phyloP scores from a whole-genome alignment of 2,329 filamentous ascomycete species.

The Cercospora sp. region DNA sequence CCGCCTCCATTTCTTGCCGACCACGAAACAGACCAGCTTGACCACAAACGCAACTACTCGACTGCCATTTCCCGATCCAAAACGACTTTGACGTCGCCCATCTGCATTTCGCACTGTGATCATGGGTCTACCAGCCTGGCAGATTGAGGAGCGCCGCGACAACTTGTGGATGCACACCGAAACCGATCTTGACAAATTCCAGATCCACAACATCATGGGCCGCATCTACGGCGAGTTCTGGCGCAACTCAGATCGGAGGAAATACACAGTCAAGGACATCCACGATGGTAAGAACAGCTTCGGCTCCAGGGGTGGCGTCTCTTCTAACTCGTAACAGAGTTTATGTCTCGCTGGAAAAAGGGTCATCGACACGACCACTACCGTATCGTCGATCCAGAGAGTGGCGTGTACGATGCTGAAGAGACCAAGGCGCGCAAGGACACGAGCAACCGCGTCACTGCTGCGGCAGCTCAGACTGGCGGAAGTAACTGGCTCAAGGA shows the following conservation, averaged over 20 bases:
- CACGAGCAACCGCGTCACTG: not conserved
- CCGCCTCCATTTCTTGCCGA: not conserved
- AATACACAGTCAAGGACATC: not conserved
- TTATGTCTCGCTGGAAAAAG: not conserved
- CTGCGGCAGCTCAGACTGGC: not conserved
- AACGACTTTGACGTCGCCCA: not conserved
- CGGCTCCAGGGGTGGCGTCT: no score
- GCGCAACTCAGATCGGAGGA: not conserved
- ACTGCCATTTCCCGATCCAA: not conserved
- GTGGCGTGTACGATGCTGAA: not conserved
- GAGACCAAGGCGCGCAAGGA: not conserved
- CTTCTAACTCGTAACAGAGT: not conserved
- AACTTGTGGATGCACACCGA: slow-evolving; percentile 4
- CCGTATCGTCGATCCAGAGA: not conserved
- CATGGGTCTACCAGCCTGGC: not conserved
- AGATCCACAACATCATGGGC: slow-evolving; percentile 14
- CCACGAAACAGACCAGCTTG: not conserved
- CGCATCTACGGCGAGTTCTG: slow-evolving; percentile 6
- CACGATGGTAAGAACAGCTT: slow-evolving; percentile 5
- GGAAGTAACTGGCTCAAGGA: slow-evolving; percentile 12
- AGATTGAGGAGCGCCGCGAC: slow-evolving; percentile 1
- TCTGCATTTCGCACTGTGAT: not conserved
- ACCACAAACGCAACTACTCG: not conserved
- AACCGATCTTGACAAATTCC: not conserved
- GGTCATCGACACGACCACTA: not conserved